Evolutionary conservation across 2,329 filamentous ascomycete genomes (phyloP), one percentile per base, ranked within the genome.

Genomic region (Pseudogymnoascus sp.): DNA sequence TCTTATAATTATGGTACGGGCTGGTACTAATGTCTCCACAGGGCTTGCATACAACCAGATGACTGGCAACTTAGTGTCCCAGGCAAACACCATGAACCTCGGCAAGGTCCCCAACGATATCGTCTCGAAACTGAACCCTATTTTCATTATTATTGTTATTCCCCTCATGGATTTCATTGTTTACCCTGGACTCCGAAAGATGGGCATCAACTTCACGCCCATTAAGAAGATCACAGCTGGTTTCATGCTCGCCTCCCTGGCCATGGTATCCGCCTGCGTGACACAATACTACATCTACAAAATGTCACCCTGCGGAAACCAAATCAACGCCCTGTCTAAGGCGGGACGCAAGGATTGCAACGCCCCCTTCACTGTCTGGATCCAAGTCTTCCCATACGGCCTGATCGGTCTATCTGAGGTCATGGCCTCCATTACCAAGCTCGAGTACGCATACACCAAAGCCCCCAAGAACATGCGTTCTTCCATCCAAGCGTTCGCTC

Each of bases 391-490:
- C 9, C 60, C 69, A 1, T 74, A 72, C 62, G 74, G 83, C 7
- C 74, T 86, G 1, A 78, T 83, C 63, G 83, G 79, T 65, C 78
- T 84, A 64, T 82, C 81, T 2, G 83, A 85, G 70, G 84, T 84
- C 69, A 80, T 84, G 66, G 79, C 81, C 2, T 82, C 78, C 9
- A 79, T 86, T 63, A 85, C 83, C 3, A 86, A 85, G 1, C 84
- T 89, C 66, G 89, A 91, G 72, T 91, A 90, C 66, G 89, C 89
- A 35, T 92, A 86, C 77, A 87, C 86, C 72, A 90, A 91, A 75
- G 88, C 88, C 0, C 89, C 89, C 25, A 84, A 83, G 70, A 91
- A 91, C 78, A 93, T 93, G 89, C 87, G 88, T 67, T 89, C 86
- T 1, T 80, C 92, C n/a, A 88, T 93, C 69, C 81, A 83, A 74